Conservation (phyloP, 805 yeast genomes). For the Ogataea siamensis region DNA sequence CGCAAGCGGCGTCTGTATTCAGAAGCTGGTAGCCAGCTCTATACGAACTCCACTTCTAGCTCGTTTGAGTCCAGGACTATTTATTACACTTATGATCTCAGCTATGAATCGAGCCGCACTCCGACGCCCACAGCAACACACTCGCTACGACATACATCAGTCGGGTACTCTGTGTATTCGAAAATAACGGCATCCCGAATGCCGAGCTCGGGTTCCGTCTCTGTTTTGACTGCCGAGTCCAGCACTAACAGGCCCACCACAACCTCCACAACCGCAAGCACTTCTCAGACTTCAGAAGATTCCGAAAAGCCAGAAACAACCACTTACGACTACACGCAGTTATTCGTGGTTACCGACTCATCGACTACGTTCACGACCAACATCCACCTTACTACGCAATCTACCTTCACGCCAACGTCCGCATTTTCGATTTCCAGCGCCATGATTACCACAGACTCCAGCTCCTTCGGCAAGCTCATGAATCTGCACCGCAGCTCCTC, state of each 20-base stretch:
- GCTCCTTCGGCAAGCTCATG: slow-evolving; percentile 16
- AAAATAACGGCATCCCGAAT: not conserved
- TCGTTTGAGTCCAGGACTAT: not conserved
- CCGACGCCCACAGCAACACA: not conserved
- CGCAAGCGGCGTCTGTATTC: slow-evolving; percentile 13
- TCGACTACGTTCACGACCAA: slow-evolving; percentile 28
- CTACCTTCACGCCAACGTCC: slow-evolving; percentile 16
- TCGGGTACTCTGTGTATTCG: not conserved
- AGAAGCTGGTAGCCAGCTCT: slow-evolving; percentile 8
- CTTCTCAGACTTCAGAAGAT: too few species aligned
- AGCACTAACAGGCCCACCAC: not conserved
- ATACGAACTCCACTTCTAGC: slow-evolving; percentile 13
- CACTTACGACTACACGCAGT: slow-evolving; percentile 29
- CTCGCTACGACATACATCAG: slow-evolving; percentile 1
- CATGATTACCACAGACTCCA: slow-evolving; percentile 31
- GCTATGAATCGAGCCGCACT: not conserved
- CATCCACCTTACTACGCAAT: slow-evolving; percentile 21
- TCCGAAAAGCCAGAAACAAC: slow-evolving; percentile 6
- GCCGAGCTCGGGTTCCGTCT: not conserved
- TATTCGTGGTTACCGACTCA: slow-evolving; percentile 29
- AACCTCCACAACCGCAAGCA: not conserved
- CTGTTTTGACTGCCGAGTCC: not conserved
- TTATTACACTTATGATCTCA: not conserved
- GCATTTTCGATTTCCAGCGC: slow-evolving; percentile 19
- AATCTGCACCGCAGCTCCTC: not conserved